Conservation (phyloP, 106 monocot species). For the Acorus calamus region DNA sequence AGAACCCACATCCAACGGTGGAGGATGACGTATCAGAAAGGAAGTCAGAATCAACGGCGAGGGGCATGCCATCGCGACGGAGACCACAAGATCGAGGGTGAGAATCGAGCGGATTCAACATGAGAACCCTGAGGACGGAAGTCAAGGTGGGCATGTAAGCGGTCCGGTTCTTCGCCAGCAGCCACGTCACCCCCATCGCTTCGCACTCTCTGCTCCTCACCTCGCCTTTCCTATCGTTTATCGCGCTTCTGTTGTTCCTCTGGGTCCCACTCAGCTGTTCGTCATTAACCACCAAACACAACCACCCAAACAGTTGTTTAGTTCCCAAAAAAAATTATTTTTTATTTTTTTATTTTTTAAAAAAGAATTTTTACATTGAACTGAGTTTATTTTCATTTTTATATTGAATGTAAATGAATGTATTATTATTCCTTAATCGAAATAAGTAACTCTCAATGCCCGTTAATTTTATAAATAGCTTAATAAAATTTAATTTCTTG, state of each 20-base stretch:
- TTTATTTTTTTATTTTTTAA: too few relatives aligned
- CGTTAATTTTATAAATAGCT: too few relatives aligned
- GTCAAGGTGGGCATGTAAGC: slow-evolving; percentile 51
- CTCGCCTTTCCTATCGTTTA: not conserved
- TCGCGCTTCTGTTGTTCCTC: slow-evolving; percentile 3
- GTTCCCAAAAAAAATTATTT: too few relatives aligned
- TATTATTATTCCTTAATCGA: too few relatives aligned
- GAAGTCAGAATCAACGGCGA: slow-evolving; percentile 46
- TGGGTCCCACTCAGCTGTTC: too few relatives aligned
- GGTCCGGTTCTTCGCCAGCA: slow-evolving; percentile 64
- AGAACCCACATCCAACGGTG: not conserved
- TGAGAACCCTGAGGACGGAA: slow-evolving; percentile 51
- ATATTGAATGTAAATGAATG: too few relatives aligned
- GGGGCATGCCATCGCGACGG: slow-evolving; percentile 42
- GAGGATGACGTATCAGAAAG: slow-evolving; percentile 14
- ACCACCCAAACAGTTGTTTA: too few relatives aligned
- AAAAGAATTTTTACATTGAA: too few relatives aligned
- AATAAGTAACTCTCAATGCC: too few relatives aligned
- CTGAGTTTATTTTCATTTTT: too few relatives aligned
- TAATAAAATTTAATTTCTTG: too few relatives aligned
- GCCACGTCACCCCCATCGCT: slow-evolving; percentile 87
- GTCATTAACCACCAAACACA: too few relatives aligned
- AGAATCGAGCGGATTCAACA: slow-evolving; percentile 20
- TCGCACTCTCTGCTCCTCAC: slow-evolving; percentile 49
- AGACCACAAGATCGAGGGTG: slow-evolving; percentile 24